Base-by-base conservation (phyloP, 2,329 filamentous ascomycete genomes). In the Stachybotrys elegans region DNA sequence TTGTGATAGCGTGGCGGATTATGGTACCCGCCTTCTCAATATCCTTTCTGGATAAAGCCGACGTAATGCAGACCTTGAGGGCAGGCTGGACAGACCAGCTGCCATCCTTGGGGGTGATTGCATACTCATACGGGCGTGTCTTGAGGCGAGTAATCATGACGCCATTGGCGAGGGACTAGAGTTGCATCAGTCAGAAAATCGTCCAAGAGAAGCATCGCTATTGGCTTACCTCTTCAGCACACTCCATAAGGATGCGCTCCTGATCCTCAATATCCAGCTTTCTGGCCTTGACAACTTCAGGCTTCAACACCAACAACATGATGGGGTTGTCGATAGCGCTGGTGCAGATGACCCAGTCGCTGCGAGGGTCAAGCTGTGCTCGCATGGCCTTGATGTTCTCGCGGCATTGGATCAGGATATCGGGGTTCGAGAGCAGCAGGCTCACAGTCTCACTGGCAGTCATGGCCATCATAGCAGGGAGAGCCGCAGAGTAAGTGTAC, bases 401-500 rank as follows among this genome's bases (percentile, higher is more conserved):
- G 42, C 91, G 79, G 57, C 94, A 80, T 52, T 84, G 83, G 2
- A 73, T 70, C 42, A 97, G 70, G 29, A 94, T 82, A 45, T 95
- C 88, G 0, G 92, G 91, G 59, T 86, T 90, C 34, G 86, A 86
- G 66, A 96, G 90, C 41, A 98, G 74, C 53, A 97, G 71, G 44
- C 83, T 83, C 45, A 97, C 78, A 2, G 90, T 92, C 68, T 96
- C 93, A 60, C 88, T 95, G 1, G 92, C 90, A 0, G 91, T 96
- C n/a, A 94, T 95, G 16, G 93, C 90, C 43, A 95, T 74, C 72
- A 98, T 86, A 17, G 93, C 93, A 4, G 93, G 93, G 25, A 98
- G 75, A 6, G 93, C 93, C 3, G 93, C 93, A 22, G 92, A 97
- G 70, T 89, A 98, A 4, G 93, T 97, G 65, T 97, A 98, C 0